These are phyloP conservation scores for Mycena latifolia DNA, from an alignment of 768 basidiomycete genomes.

Conservation along the genomic window DNA sequence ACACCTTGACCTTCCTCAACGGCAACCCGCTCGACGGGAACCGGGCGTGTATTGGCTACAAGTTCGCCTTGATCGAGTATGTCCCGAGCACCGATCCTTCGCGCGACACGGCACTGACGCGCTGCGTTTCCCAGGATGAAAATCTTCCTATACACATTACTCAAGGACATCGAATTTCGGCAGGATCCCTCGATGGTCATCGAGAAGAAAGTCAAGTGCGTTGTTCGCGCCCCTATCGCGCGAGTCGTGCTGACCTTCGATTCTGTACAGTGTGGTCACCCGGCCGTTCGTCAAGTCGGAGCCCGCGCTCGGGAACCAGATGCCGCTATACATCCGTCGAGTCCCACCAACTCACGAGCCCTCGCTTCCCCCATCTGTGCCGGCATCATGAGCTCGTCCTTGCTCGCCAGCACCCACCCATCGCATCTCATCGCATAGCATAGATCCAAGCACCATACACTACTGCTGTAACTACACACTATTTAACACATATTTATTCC, in stretches of 20 bases:
- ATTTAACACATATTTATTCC: slow-evolving; percentile 31
- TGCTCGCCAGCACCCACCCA: not conserved
- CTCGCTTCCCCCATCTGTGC: slow-evolving; percentile 9
- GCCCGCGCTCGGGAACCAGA: slow-evolving; percentile 67
- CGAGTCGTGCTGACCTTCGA: slow-evolving; percentile 23
- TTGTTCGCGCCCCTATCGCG: slow-evolving; percentile 38
- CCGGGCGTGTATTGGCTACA: slow-evolving; percentile 72
- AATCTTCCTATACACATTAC: slow-evolving; percentile 68
- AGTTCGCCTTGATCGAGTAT: slow-evolving; percentile 72
- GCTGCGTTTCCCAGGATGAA: slow-evolving; percentile 62
- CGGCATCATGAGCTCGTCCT: slow-evolving; percentile 5
- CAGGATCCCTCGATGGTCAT: slow-evolving; percentile 65
- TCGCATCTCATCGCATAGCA: slow-evolving; percentile 9
- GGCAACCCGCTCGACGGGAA: slow-evolving; percentile 63
- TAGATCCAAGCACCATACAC: not conserved
- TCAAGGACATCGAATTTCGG: slow-evolving; percentile 68
- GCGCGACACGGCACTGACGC: slow-evolving; percentile 21
- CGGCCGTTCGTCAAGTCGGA: slow-evolving; percentile 70
- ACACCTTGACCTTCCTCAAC: slow-evolving; percentile 68
- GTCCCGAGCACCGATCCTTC: slow-evolving; percentile 41
- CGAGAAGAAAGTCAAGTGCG: slow-evolving; percentile 76
- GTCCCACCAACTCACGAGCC: slow-evolving; percentile 22
- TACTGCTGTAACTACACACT: slow-evolving; percentile 16
- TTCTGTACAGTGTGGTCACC: slow-evolving; percentile 58
- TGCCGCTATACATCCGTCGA: slow-evolving; percentile 66